These are phyloP conservation scores for Arthrobotrys pseudoclavata DNA, from an alignment of 2,329 filamentous ascomycete species.

Conservation along the genomic window DNA sequence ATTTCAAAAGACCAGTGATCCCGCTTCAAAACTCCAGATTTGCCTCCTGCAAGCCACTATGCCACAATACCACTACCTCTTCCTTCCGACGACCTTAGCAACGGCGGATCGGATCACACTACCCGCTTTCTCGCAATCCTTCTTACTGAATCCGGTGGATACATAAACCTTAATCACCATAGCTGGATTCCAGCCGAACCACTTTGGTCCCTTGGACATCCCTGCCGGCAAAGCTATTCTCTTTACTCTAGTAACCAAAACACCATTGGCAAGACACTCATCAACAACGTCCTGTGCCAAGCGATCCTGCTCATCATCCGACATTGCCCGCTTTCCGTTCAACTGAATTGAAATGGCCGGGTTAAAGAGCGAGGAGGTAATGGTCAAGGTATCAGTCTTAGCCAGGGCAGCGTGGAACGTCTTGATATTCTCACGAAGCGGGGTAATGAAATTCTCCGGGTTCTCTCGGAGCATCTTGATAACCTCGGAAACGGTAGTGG, in stretches of 20 bases:
- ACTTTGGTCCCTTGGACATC: conserved; percentile 73
- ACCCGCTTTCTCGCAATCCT: conserved; percentile 95
- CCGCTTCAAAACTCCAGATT: conserved; percentile 17
- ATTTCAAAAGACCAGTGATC: neutral
- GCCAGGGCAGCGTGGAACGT: conserved; percentile 89
- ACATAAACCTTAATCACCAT: conserved; percentile 83
- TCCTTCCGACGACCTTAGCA: conserved; percentile 83
- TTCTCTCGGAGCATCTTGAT: conserved; percentile 86
- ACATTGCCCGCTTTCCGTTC: conserved; percentile 45
- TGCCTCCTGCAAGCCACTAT: neutral
- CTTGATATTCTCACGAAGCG: conserved; percentile 87
- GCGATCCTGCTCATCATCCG: conserved; percentile 79
- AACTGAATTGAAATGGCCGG: conserved; percentile 44
- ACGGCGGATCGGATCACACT: conserved; percentile 89
- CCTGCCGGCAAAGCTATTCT: conserved; percentile 73
- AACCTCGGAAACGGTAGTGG: conserved; percentile 95
- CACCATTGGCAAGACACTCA: conserved; percentile 91
- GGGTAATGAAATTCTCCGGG: conserved; percentile 79
- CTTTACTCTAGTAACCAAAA: conserved; percentile 90
- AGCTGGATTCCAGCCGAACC: conserved; percentile 80
- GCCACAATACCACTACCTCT: conserved; percentile 10
- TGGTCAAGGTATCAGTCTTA: conserved; percentile 91
- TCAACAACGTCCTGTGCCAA: conserved; percentile 93
- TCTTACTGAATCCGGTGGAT: conserved; percentile 87
- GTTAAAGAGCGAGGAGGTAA: conserved; percentile 60